Conservation (phyloP, 768 basidiomycete species). For the Pleurotus cornucopiae region DNA sequence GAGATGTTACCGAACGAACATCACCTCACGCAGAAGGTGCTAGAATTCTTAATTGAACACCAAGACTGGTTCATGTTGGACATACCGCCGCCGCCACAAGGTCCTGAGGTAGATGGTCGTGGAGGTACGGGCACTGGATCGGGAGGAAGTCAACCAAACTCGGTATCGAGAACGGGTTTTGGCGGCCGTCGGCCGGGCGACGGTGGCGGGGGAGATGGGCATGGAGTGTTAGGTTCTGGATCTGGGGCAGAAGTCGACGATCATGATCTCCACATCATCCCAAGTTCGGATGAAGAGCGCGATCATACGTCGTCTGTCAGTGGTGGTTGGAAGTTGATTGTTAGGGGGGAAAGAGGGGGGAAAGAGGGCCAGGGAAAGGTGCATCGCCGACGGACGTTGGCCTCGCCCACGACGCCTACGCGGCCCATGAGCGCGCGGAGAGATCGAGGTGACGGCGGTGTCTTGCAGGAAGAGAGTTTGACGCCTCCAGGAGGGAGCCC, state of each 20-base stretch:
- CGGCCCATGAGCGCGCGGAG: slow-evolving; percentile 18
- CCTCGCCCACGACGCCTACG: slow-evolving; percentile 32
- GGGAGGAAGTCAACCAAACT: background rate
- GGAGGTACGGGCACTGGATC: background rate
- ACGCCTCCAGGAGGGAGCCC: slow-evolving; percentile 15
- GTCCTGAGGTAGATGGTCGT: background rate
- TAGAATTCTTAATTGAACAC: slow-evolving; percentile 95
- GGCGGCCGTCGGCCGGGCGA: background rate
- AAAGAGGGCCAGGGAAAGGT: slow-evolving; percentile 33
- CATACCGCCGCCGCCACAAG: slow-evolving; percentile 62
- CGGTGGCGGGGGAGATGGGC: background rate
- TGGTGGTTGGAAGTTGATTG: slow-evolving; percentile 47
- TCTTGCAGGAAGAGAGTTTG: slow-evolving; percentile 10
- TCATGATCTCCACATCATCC: slow-evolving; percentile 39
- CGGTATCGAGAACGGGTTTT: background rate
- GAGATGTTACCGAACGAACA: slow-evolving; percentile 86
- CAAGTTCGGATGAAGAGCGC: slow-evolving; percentile 47
- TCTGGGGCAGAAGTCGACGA: slow-evolving; percentile 27
- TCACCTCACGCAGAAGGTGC: slow-evolving; percentile 80
- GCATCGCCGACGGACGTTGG: slow-evolving; percentile 54
- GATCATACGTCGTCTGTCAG: slow-evolving; percentile 22
- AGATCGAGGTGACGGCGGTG: slow-evolving; percentile 22
- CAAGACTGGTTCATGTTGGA: slow-evolving; percentile 95
- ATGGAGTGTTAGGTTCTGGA: slow-evolving; percentile 12
- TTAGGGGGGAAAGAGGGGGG: slow-evolving; percentile 32